Evolutionary conservation across 2,329 filamentous ascomycete genomes (phyloP).

Genomic region (Ascosphaera apis): DNA sequence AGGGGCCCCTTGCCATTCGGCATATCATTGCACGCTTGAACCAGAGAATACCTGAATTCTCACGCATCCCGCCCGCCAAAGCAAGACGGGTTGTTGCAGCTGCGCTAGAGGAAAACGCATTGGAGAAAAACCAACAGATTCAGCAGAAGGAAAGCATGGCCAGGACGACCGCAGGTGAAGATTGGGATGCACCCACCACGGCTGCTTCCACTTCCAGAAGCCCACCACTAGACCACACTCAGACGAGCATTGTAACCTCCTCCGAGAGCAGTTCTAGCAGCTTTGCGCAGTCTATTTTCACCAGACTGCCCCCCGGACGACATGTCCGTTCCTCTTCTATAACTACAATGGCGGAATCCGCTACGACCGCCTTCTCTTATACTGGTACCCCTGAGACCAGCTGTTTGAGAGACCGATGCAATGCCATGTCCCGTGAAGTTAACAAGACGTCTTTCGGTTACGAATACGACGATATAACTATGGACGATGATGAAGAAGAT

Average conservation of each 20-base stretch:
- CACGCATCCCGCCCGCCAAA: constrained; percentile 68
- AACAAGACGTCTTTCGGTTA: constrained; percentile 83
- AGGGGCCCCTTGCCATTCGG: constrained; percentile 80
- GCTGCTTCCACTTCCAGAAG: constrained; percentile 29
- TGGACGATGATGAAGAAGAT: constrained; percentile 29
- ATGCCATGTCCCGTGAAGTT: constrained; percentile 36
- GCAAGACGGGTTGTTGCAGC: constrained; percentile 80
- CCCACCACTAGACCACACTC: neutral
- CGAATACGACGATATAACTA: too few relatives aligned
- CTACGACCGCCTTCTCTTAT: too few relatives aligned
- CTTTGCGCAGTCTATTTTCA: too few relatives aligned
- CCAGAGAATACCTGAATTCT: constrained; percentile 79
- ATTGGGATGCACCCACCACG: constrained; percentile 67
- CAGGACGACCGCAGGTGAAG: constrained; percentile 91
- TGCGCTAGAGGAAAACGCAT: constrained; percentile 42
- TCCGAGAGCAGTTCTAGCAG: too few relatives aligned
- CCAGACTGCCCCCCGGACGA: too few relatives aligned
- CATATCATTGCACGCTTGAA: constrained; percentile 91
- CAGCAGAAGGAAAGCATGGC: constrained; percentile 34
- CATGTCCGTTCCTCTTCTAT: too few relatives aligned
- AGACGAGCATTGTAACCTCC: too few relatives aligned
- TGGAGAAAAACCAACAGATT: too few relatives aligned
- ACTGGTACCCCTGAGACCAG: constrained; percentile 1
- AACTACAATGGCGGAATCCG: too few relatives aligned
- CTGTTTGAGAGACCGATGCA: constrained; percentile 11